These are phyloP conservation scores for Camillea tinctor DNA, from an alignment of 2,329 filamentous ascomycete genomes.

Conservation along the genomic window DNA sequence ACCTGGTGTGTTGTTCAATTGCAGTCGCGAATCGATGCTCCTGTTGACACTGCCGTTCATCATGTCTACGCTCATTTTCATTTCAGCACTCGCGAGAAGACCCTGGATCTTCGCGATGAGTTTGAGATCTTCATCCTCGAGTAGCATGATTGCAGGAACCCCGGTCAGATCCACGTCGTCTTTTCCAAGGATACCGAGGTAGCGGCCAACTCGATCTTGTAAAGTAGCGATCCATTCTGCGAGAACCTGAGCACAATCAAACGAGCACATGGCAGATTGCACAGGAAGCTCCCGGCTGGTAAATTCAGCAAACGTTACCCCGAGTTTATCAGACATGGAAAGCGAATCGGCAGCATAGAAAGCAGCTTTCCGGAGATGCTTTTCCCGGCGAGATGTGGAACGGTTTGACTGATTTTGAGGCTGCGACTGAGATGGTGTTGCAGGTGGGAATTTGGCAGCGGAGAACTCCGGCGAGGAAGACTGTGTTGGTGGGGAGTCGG, in stretches of 20 bases:
- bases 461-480: conserved; percentile 49
- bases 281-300: conserved; percentile 82
- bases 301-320: conserved; percentile 81
- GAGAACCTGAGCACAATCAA: conserved; percentile 91
- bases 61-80: conserved; percentile 67
- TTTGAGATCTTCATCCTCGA: conserved; percentile 90
- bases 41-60: conserved; percentile 46
- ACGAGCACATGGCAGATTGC: conserved; percentile 87
- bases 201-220: conserved; percentile 89
- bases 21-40: conserved; percentile 53
- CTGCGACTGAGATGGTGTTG: conserved; percentile 24
- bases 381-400: conserved; percentile 71
- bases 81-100: conserved; percentile 72
- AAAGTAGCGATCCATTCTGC: conserved; percentile 93
- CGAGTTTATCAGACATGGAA: conserved; percentile 81
- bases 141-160: conserved; percentile 82
- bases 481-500: conserved; percentile 53
- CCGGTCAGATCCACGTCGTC: conserved; percentile 76
- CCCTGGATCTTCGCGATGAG: conserved; percentile 79
- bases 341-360: conserved; percentile 93
- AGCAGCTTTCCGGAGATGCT: conserved; percentile 87
- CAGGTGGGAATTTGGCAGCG: conserved; percentile 36
- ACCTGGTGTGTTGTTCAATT: conserved; percentile 59
- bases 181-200: conserved; percentile 81
- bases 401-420: conserved; percentile 34